Evolutionary conservation across 2,329 filamentous ascomycete genomes (phyloP).

Genomic region (Coniella vitis): DNA sequence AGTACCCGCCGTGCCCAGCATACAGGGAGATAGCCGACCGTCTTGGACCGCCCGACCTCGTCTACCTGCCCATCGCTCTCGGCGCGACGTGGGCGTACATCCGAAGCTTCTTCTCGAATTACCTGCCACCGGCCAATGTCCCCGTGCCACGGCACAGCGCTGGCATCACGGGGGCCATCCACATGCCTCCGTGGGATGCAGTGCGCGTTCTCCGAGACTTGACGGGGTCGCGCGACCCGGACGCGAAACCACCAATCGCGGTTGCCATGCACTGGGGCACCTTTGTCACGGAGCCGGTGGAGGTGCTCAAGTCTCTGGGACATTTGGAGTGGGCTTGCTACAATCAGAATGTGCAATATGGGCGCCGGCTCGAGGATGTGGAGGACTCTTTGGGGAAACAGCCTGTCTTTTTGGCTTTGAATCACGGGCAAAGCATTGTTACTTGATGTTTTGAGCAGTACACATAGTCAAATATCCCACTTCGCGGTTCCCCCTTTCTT

Average conservation of each 20-base stretch:
- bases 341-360: slow-evolving; percentile 20
- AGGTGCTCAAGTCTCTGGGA: slow-evolving; percentile 21
- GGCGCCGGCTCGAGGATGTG: slow-evolving; percentile 6
- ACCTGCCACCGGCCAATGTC: slow-evolving; percentile 19
- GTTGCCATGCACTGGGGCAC: slow-evolving; percentile 25
- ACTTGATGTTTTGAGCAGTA: neutral
- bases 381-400: neutral
- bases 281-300: slow-evolving; percentile 21
- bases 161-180: slow-evolving; percentile 20
- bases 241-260: slow-evolving; percentile 13
- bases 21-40: slow-evolving; percentile 19
- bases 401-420: slow-evolving; percentile 15
- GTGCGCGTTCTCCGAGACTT: slow-evolving; percentile 21
- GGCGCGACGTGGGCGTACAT: slow-evolving; percentile 22
- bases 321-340: slow-evolving; percentile 22
- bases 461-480: too few species aligned
- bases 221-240: neutral
- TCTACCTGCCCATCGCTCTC: slow-evolving; percentile 21
- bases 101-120: slow-evolving; percentile 19
- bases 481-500: too few species aligned
- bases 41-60: slow-evolving; percentile 19
- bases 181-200: slow-evolving; percentile 25
- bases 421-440: slow-evolving; percentile 18
- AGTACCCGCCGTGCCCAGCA: slow-evolving; percentile 20
- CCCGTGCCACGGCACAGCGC: slow-evolving; percentile 20